Evolutionary conservation across 441 rosid species (phyloP).

Genomic region (Cnidoscolus chayamansa): DNA sequence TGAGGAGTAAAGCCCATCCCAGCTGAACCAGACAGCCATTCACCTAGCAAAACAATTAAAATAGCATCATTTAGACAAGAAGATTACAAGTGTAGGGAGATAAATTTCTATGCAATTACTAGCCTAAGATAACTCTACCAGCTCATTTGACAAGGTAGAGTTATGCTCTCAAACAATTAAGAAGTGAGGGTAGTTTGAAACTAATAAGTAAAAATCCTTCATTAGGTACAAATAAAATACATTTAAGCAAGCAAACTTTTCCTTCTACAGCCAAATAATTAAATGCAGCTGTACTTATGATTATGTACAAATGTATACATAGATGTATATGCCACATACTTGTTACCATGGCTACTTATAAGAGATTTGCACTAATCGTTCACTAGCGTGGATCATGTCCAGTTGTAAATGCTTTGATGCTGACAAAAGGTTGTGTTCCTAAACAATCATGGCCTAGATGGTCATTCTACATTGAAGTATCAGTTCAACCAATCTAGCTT

Average conservation of each 20-base stretch:
- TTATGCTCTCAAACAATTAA: not conserved
- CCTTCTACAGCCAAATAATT: not conserved
- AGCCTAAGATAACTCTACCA: not conserved
- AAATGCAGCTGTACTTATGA: not conserved
- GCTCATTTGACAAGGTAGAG: not conserved
- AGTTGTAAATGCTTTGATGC: not conserved
- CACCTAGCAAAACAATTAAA: constrained; percentile 55
- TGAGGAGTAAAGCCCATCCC: constrained; percentile 95
- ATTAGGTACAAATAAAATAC: not conserved
- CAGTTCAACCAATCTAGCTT: not conserved
- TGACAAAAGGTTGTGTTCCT: not conserved
- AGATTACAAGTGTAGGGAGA: not conserved
- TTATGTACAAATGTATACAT: not conserved
- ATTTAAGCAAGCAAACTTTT: not conserved
- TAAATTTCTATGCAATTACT: not conserved
- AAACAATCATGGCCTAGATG: not conserved
- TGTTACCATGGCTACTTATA: not conserved
- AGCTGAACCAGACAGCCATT: constrained; percentile 71
- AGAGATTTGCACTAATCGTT: not conserved
- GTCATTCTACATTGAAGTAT: not conserved
- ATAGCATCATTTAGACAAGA: constrained; percentile 19
- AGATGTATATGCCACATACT: not conserved
- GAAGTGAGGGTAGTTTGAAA: not conserved
- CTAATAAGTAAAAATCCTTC: not conserved
- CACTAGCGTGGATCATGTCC: not conserved